Evolutionary conservation across 306 rosid species (phyloP).

Genomic region (Vigna angularis): DNA sequence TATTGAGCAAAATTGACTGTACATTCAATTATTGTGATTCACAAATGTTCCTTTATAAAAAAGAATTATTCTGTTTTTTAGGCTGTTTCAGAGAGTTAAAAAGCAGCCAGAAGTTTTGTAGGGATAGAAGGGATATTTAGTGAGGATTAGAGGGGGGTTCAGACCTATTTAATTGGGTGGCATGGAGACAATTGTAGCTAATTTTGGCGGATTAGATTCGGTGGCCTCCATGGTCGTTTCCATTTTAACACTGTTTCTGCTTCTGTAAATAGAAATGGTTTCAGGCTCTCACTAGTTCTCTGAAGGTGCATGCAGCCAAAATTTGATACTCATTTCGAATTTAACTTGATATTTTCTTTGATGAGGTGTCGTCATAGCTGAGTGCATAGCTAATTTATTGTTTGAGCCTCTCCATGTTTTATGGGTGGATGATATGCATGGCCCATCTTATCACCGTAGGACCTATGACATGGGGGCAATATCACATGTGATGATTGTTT

Average conservation of each 20-base stretch:
- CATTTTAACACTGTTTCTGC: slow-evolving; percentile 14
- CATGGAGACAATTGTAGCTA: slow-evolving; percentile 39
- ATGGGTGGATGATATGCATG: slow-evolving; percentile 26
- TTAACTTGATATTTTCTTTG: neutral
- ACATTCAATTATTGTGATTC: slow-evolving; percentile 40
- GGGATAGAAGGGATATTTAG: slow-evolving; percentile 51
- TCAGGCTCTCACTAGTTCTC: neutral
- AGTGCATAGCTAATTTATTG: neutral
- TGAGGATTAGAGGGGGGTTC: slow-evolving; percentile 28
- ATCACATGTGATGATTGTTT: neutral
- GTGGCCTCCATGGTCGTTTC: slow-evolving; percentile 30
- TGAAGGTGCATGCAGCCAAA: neutral
- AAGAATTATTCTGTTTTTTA: slow-evolving; percentile 51
- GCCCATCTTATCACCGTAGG: slow-evolving; percentile 9
- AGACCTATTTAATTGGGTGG: slow-evolving; percentile 40
- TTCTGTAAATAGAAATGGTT: slow-evolving; percentile 36
- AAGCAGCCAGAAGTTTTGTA: slow-evolving; percentile 76
- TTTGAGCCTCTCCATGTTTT: neutral
- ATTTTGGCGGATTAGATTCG: slow-evolving; percentile 44
- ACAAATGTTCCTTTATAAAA: slow-evolving; percentile 38
- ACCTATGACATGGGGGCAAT: slow-evolving; percentile 21
- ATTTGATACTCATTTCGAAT: neutral
- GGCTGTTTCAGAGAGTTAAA: slow-evolving; percentile 65
- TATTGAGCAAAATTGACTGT: slow-evolving; percentile 68
- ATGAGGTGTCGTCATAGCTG: neutral